Evolutionary conservation across 768 basidiomycete genomes (phyloP), one percentile per base, ranked within the genome.

Genomic region (Suillus tomentosus): DNA sequence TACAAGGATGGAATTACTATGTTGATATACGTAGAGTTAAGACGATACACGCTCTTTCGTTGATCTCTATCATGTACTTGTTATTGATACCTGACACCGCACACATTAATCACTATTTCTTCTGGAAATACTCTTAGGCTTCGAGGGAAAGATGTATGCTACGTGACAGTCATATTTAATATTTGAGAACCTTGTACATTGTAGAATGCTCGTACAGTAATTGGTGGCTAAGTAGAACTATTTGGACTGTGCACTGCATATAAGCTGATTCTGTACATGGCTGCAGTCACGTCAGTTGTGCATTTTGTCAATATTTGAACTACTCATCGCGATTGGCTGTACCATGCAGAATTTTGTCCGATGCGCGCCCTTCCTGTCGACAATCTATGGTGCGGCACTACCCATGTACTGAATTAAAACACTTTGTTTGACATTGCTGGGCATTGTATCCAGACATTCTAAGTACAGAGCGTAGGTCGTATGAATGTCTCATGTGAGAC

Each of bases 21-120:
- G 56, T 19, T 42, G 31, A 54, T 54, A 39, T n/a, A 37, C 39
- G 53, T 54, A 10, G 22, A 17, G 22, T 6, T 31, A 6, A 31
- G 31, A 31, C 1, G 10, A 19, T 17, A 5, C 10, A 11, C 24
- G 5, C 24, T 58, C 24, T 19, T 39, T 39, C 22, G 24, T 24
- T 40, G 22, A 57, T 39, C 56, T 57, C 56, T 58, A 40, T 58
- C 51, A 24, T 58, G 56, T 58, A 58, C 56, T 58, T 40, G 56
- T 58, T 42, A 40, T 42, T 15, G 39, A 58, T 58, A 58, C 56
- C 56, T 58, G 56, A 42, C 39, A 57, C 27, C 15, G 56, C 56
- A 58, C 39, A 5, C 24, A 24, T 56, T 58, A 58, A 57, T 57
- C 6, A 40, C 56, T 57, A 57, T 57, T 57, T 17, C 37, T 56